These are phyloP conservation scores for Cardiospermum halicacabum DNA, from an alignment of 345 rosid species.

Conservation along the genomic window DNA sequence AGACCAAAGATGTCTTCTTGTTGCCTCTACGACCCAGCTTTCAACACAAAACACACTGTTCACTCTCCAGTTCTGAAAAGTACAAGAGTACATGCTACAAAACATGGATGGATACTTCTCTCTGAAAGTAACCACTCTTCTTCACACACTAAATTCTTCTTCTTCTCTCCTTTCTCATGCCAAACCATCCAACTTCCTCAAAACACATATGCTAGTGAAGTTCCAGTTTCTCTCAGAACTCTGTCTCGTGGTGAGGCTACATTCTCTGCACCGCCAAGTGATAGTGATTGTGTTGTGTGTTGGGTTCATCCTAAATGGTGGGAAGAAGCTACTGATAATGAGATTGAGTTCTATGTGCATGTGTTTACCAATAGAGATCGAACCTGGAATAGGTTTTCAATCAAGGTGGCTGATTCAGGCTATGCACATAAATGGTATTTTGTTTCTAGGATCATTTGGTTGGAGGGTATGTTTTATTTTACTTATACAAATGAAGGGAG, in stretches of 20 bases:
- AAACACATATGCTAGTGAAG: not conserved
- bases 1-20: not conserved
- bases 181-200: not conserved
- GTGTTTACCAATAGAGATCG: not conserved
- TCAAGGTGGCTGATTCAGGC: not conserved
- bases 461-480: not conserved
- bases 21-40: not conserved
- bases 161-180: not conserved
- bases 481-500: not conserved
- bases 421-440: too few relatives aligned
- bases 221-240: too few relatives aligned
- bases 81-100: not conserved
- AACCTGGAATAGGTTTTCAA: not conserved
- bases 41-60: not conserved
- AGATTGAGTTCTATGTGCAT: not conserved
- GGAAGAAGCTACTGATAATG: too few relatives aligned
- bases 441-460: not conserved
- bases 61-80: not conserved
- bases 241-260: not conserved
- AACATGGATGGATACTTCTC: not conserved
- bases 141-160: not conserved
- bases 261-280: not conserved
- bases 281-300: not conserved
- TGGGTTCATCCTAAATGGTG: not conserved
- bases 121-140: not conserved